Evolutionary conservation across 2,329 filamentous ascomycete species (phyloP), one percentile per base, ranked within the genome.

Genomic region (Aureobasidium sp.): DNA sequence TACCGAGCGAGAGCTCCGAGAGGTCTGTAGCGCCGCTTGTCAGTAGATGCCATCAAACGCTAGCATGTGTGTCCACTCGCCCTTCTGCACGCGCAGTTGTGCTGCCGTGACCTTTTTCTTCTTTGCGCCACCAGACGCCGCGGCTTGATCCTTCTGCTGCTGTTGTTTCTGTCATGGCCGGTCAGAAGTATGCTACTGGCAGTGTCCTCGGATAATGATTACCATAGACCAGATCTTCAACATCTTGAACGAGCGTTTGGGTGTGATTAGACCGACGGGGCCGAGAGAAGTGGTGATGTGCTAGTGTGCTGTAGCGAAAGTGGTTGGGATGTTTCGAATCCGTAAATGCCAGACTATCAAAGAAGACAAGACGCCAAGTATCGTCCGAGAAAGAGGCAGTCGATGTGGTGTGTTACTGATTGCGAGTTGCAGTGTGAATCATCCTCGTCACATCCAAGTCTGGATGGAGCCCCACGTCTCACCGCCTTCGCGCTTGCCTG

Each of bases 181-280:
- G 62, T 71, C 37, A 71, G 64, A 54, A 52, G 8, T 3, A 6
- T 14, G 25, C 27, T 14, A 5, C 12, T 8, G 8, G 10, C 25
- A 16, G 22, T n/a, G 6, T 39, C 34, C 16, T 21, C n/a, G 10
- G 12, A 49, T 30, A n/a, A 39, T 19, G 10, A 79, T 48, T 77
- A 94, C 90, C 91, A 97, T 95, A 65, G 90, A 95, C 93, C 91
- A 97, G 78, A 97, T 96, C 77, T 97, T 97, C 79, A 96, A 80
- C 93, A 97, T 97, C 67, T 76, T 90, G 70, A 21, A 58, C 34
- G 19, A 25, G 16, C 48, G 24, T n/a, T 29, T 34, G 16, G n/a
- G 41, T 17, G 41, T 39, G 17, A 25, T 11, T 38, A 24, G 45
- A 56, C 41, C 54, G 54, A 21, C 54, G 49, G 49, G 42, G 54